These are phyloP conservation scores for Coprinopsis marcescibilis DNA, from an alignment of 768 basidiomycete species.

Conservation along the genomic window DNA sequence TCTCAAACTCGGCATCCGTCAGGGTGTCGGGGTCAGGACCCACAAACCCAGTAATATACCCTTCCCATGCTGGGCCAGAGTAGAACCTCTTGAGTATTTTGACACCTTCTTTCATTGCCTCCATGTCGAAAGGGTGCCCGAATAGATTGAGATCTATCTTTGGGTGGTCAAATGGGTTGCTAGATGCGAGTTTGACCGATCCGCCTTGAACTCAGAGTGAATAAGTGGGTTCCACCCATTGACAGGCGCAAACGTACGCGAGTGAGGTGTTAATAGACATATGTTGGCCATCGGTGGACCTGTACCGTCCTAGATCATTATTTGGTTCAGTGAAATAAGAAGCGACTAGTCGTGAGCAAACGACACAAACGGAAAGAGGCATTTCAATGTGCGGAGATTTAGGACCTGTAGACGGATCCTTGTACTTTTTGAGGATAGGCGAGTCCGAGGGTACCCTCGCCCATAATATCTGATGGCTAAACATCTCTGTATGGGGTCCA, in stretches of 20 bases:
- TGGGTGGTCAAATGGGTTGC: conserved; percentile 11
- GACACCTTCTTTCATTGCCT: conserved; percentile 11
- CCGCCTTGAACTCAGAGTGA: conserved; percentile 1
- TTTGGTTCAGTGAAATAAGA: neutral
- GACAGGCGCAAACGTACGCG: conserved; percentile 19
- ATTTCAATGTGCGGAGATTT: conserved; percentile 13
- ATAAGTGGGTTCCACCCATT: too few relatives aligned
- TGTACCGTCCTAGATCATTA: conserved; percentile 11
- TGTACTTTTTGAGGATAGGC: neutral
- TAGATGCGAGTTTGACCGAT: conserved; percentile 9
- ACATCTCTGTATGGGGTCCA: conserved; percentile 17
- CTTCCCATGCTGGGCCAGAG: conserved; percentile 11
- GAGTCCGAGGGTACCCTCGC: conserved; percentile 6
- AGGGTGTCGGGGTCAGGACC: conserved; percentile 9
- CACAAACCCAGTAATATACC: conserved; percentile 7
- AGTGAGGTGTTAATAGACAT: conserved; percentile 21
- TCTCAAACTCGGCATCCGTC: conserved; percentile 11
- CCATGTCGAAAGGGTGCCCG: conserved; percentile 11
- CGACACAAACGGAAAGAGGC: neutral
- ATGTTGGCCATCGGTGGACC: conserved; percentile 4
- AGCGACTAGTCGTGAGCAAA: neutral
- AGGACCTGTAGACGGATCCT: conserved; percentile 12
- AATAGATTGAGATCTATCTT: conserved; percentile 11
- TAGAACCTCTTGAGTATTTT: conserved; percentile 10
- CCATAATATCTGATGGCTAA: conserved; percentile 10